Base-by-base conservation (phyloP, 352 stramenopile species). In the Phytophthora pisi region DNA sequence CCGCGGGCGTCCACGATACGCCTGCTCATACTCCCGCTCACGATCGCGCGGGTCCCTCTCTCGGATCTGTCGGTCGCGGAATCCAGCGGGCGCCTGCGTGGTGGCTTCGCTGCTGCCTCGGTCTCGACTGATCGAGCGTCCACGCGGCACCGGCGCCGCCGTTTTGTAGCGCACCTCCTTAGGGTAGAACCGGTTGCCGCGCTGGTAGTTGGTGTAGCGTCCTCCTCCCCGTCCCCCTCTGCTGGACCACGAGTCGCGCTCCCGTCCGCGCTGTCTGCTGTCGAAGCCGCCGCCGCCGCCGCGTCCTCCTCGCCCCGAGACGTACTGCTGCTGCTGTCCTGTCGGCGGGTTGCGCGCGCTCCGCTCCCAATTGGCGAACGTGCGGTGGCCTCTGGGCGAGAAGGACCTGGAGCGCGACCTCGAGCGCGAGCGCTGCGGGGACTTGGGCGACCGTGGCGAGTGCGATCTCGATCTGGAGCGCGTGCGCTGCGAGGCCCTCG, bases 321-420 rank as follows among this genome's bases (percentile, higher is more conserved):
- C 36, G 58, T 75, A 81, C 15, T 73, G 72, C 43, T 73, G 72
- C 43, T 40, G 34, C 34, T 15, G 10, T 16, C 64, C 58, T 53
- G 64, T 53, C 24, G 67, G 57, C 10, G 61, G 64, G 9, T 30
- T 58, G n/a, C 68, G 57, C 46, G 72, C 67, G 30, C 64, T 49
- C 31, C 75, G 77, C 43, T 79, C 72, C 55, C 77, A 74, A 15
- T 77, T 78, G 53, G 61, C 61, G 31, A 84, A 84, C 18, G 80
- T 81, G 13, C 81, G 84, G 38, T 85, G 79, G 0, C 80, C 73
- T 46, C 74, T 71, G 31, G 84, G 84, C 2, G 82, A 91, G 49
- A 88, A 82, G 5, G 85, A 93, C 7, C 85, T 76, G 1, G 82
- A 90, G 13, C 78, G 72, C 1, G 82, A 91, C 2, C 84, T 76